Evolutionary conservation across 164 flowering plant genomes (phyloP).

Genomic region (Buxus sempervirens): DNA sequence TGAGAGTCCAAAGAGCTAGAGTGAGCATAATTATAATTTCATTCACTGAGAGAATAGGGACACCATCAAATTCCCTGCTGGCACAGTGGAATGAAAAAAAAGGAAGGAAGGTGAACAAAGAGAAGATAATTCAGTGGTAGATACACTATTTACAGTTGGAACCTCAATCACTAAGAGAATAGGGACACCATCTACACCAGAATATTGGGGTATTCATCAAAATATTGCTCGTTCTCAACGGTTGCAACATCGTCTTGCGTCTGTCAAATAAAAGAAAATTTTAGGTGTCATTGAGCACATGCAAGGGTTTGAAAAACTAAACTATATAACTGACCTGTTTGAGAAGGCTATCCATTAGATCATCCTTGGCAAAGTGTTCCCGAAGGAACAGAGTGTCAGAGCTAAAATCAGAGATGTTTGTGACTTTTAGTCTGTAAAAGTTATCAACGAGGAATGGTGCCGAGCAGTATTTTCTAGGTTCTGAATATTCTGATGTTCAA

Average conservation of each 20-base stretch:
- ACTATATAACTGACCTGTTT: neutral
- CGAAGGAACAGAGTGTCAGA: neutral
- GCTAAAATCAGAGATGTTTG: neutral
- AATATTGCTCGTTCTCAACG: neutral
- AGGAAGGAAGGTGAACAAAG: too few species aligned
- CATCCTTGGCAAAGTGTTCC: neutral
- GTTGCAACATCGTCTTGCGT: neutral
- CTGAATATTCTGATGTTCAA: neutral
- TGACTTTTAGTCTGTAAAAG: neutral
- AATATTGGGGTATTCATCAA: neutral
- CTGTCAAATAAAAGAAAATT: neutral
- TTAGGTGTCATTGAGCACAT: too few species aligned
- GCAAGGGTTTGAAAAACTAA: neutral
- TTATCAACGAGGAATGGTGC: neutral
- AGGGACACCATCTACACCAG: neutral
- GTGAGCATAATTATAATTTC: too few species aligned
- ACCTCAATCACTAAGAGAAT: neutral
- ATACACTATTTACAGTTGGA: too few species aligned
- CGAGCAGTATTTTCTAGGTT: neutral
- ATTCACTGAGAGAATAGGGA: too few species aligned
- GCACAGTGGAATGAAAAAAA: neutral
- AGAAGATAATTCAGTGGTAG: too few species aligned
- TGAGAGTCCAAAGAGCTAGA: too few species aligned
- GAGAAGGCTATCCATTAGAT: neutral
- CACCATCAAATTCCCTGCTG: neutral